Evolutionary conservation across 108 stramenopile genomes (phyloP).

Genomic region (Skeletonema menzelii): DNA sequence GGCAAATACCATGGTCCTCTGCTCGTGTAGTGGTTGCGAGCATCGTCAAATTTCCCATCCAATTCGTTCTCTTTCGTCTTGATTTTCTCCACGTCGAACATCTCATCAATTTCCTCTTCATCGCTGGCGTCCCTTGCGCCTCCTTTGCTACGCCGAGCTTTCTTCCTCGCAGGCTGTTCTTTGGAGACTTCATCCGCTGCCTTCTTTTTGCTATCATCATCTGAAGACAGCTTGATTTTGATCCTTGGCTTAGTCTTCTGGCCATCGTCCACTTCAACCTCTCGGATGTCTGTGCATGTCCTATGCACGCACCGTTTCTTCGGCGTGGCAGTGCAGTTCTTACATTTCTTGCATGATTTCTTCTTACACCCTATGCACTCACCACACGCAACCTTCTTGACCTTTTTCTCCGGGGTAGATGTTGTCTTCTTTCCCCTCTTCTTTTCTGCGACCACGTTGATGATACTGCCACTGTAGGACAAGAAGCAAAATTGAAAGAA

Average conservation of each 20-base stretch:
- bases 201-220: slow-evolving; percentile 21
- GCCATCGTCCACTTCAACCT: neutral
- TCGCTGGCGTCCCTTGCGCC: slow-evolving; percentile 11
- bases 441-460: slow-evolving; percentile 64
- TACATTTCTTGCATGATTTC: slow-evolving; percentile 48
- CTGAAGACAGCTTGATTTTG: slow-evolving; percentile 42
- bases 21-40: slow-evolving; percentile 49
- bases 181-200: slow-evolving; percentile 8
- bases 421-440: slow-evolving; percentile 5
- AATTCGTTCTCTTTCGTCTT: slow-evolving; percentile 47
- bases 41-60: slow-evolving; percentile 54
- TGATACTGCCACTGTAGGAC: slow-evolving; percentile 49
- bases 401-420: slow-evolving; percentile 9
- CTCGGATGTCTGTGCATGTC: slow-evolving; percentile 14
- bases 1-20: slow-evolving; percentile 74
- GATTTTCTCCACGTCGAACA: slow-evolving; percentile 42
- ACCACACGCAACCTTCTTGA: slow-evolving; percentile 47
- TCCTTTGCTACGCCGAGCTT: slow-evolving; percentile 16
- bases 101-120: slow-evolving; percentile 24
- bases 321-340: slow-evolving; percentile 31
- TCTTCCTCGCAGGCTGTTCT: slow-evolving; percentile 21
- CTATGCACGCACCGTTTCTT: slow-evolving; percentile 39
- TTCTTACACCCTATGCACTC: slow-evolving; percentile 54
- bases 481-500: neutral
- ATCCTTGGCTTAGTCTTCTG: slow-evolving; percentile 55